A percentile compares a stretch with the other conserved stretches of the same genome.
phyloP scores from a whole-genome alignment of 805 yeast genomes.

The Nakazawaea ernobii region DNA sequence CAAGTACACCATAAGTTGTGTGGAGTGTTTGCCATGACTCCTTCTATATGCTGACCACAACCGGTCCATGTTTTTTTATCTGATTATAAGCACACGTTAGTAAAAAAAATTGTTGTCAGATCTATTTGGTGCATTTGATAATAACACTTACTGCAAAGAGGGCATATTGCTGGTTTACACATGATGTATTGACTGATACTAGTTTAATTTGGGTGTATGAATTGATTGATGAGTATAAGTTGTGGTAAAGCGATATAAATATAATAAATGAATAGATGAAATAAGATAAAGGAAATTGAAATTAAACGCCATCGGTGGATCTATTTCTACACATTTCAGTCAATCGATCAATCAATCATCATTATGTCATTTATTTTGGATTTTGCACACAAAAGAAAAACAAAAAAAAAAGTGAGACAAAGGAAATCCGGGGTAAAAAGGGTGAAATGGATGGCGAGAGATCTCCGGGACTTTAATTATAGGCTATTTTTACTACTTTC shows the following conservation, averaged over 20 bases:
- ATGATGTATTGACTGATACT: conserved; percentile 14
- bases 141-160: conserved; percentile 25
- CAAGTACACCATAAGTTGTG: conserved; percentile 45
- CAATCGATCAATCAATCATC: too few relatives aligned
- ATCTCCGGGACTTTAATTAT: too few relatives aligned
- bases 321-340: neutral
- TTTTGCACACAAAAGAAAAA: neutral
- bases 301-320: neutral
- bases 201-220: conserved; percentile 10
- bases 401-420: neutral
- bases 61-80: conserved; percentile 60
- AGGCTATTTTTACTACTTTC: too few relatives aligned
- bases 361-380: too few relatives aligned
- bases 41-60: conserved; percentile 50
- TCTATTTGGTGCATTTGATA: too few relatives aligned
- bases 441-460: too few relatives aligned
- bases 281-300: neutral
- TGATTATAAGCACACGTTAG: conserved; percentile 6
- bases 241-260: too few relatives aligned
- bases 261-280: too few relatives aligned
- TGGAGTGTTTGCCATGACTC: conserved; percentile 49
- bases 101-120: too few relatives aligned
- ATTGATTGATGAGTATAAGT: conserved; percentile 6
- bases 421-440: conserved; percentile 4
- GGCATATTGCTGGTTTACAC: conserved; percentile 32